Percentiles rank a stretch among this genome's conserved stretches.
phyloP scores from a whole-genome alignment of 1,139 yeast species.

The Kodamaea arcana region DNA sequence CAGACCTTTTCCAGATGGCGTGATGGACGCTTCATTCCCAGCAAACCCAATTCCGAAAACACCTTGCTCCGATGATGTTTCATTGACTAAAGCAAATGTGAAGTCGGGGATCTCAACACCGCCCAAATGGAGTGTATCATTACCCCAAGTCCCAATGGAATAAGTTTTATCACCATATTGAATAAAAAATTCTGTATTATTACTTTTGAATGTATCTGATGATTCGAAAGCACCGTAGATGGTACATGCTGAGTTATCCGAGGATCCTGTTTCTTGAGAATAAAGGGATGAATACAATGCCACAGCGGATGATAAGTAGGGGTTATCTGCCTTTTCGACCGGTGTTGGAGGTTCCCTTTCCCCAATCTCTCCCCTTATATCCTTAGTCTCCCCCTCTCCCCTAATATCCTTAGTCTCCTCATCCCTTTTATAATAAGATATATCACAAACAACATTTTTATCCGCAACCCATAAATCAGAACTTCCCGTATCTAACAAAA shows the following conservation, averaged over 20 bases:
- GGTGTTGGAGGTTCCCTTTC: not conserved
- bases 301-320: slow-evolving; percentile 8
- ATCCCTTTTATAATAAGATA: not conserved
- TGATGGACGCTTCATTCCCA: slow-evolving; percentile 9
- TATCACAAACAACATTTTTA: slow-evolving; percentile 4
- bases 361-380: not conserved
- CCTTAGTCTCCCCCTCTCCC: not conserved
- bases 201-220: not conserved
- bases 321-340: slow-evolving; percentile 7
- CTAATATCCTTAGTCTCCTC: not conserved
- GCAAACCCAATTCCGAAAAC: slow-evolving; percentile 19
- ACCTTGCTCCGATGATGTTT: not conserved
- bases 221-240: not conserved
- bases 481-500: slow-evolving; percentile 18
- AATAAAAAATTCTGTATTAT: not conserved
- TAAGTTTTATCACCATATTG: not conserved
- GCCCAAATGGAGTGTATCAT: not conserved
- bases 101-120: slow-evolving; percentile 24
- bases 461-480: slow-evolving; percentile 18
- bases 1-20: slow-evolving; percentile 2
- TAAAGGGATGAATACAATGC: not conserved
- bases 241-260: slow-evolving; percentile 5
- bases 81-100: not conserved
- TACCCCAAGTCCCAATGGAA: not conserved
- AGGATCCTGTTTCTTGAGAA: not conserved